Evolutionary conservation across 1,284 basidiomycete species (phyloP), one percentile per base, ranked within the genome.

Genomic region (Boletus mariae): DNA sequence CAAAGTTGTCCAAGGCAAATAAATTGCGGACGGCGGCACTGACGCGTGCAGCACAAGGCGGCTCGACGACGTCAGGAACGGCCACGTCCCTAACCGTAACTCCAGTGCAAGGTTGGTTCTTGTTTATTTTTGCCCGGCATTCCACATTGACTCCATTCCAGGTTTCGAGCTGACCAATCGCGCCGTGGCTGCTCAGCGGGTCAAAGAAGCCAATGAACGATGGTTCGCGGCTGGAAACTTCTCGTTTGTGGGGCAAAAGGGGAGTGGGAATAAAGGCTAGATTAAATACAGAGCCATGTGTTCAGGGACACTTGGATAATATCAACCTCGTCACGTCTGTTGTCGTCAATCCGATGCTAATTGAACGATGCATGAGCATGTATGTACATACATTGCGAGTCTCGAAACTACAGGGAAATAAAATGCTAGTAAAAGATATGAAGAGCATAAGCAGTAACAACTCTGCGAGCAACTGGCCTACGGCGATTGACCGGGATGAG

Each of bases 1-100:
- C 94, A 40, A 98, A 98, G 77, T 77, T 99, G 72, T 96, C 93
- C n/a, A 95, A 98, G 73, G 84, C 87, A 43, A 98, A 98, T 75
- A 94, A 94, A 69, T 78, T 95, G 51, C 85, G 96, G 26, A 94
- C 92, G 0, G 89, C 91, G 49, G 79, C 89, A 28, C 79, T 95
- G 55, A 85, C 89, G 45, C 79, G 89, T 50, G 82, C 86, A 15
- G 85, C 87, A 2, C 83, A 87, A 50, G 62, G 73, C 71, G 70
- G 74, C 31, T 73, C 82, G n/a, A 77, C 81, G 53, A 80, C 81
- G 15, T 90, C 89, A 1, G 96, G 96, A 43, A 94, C 90, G 3
- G 87, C 92, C 2, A 97, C 94, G 0, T 94, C 92, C 25, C 74
- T 99, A 54, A 90, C 90, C 9, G 96, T 99, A 56, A 99, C 96